Evolutionary conservation across 2,329 filamentous ascomycete genomes (phyloP).

Genomic region (Colletotrichum lentis): DNA sequence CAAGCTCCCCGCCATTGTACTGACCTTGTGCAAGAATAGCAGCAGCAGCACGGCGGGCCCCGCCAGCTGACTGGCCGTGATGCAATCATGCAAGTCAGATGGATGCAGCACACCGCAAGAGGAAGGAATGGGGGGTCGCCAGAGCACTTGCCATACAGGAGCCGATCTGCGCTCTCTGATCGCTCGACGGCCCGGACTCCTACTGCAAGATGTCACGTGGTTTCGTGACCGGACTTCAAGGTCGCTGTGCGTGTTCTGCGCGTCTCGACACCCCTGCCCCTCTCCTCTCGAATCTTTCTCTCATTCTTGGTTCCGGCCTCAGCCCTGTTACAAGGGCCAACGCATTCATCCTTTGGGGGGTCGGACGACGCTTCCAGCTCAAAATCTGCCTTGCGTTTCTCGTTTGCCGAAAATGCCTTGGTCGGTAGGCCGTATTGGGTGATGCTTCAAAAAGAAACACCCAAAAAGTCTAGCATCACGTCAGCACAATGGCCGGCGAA

Average conservation of each 20-base stretch:
- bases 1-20: slow-evolving; percentile 20
- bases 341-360: not conserved
- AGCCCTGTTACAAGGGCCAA: not conserved
- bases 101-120: slow-evolving; percentile 34
- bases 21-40: slow-evolving; percentile 6
- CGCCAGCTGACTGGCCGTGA: slow-evolving; percentile 35
- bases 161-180: slow-evolving; percentile 2
- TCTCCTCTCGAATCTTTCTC: not conserved
- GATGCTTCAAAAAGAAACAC: slow-evolving; percentile 7
- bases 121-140: slow-evolving; percentile 28
- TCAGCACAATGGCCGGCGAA: slow-evolving; percentile 45
- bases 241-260: slow-evolving; percentile 7
- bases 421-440: not conserved
- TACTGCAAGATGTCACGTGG: slow-evolving; percentile 20
- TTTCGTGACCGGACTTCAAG: slow-evolving; percentile 20
- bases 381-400: not conserved
- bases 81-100: slow-evolving; percentile 38
- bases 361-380: not conserved
- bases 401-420: not conserved
- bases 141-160: slow-evolving; percentile 7
- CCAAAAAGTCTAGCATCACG: slow-evolving; percentile 39
- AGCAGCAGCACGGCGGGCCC: slow-evolving; percentile 6
- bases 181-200: not conserved
- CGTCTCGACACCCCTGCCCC: not conserved
- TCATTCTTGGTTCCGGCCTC: not conserved